A percentile compares a stretch with the other conserved stretches of the same genome.
These are phyloP conservation scores for Aspergillus terreus DNA, from an alignment of 2,329 filamentous ascomycete genomes.

Conservation along the genomic window DNA sequence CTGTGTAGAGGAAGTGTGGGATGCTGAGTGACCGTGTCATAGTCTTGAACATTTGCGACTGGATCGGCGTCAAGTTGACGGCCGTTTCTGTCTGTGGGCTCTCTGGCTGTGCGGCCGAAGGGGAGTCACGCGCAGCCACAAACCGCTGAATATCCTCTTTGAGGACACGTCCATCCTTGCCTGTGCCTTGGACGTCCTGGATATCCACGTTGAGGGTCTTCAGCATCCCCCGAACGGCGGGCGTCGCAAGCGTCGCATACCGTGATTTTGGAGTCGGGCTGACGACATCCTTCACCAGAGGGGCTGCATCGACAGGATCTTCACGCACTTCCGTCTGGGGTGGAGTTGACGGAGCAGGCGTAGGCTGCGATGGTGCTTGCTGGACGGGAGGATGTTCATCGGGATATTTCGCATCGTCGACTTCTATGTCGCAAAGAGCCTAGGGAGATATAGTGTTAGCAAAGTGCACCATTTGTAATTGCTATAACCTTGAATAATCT, in stretches of 20 bases:
- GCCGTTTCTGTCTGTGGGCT: constrained; percentile 61
- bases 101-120: constrained; percentile 22
- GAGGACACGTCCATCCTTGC: constrained; percentile 82
- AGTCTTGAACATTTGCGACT: constrained; percentile 92
- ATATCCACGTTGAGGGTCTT: constrained; percentile 79
- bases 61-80: constrained; percentile 69
- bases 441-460: constrained; percentile 35
- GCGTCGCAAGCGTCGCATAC: constrained; percentile 76
- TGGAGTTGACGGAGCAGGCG: constrained; percentile 7
- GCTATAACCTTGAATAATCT: not conserved
- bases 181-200: constrained; percentile 73
- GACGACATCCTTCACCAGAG: constrained; percentile 3
- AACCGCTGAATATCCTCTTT: constrained; percentile 88
- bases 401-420: constrained; percentile 69
- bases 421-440: constrained; percentile 92
- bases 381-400: constrained; percentile 47
- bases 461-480: too few relatives aligned
- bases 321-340: constrained; percentile 14
- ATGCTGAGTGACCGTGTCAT: constrained; percentile 92
- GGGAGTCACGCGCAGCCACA: constrained; percentile 52
- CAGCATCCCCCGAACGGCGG: constrained; percentile 82
- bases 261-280: constrained; percentile 46
- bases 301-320: constrained; percentile 3
- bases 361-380: constrained; percentile 21
- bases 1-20: constrained; percentile 92